Conservation (phyloP, 345 rosid species). For the Pistacia integerrima region DNA sequence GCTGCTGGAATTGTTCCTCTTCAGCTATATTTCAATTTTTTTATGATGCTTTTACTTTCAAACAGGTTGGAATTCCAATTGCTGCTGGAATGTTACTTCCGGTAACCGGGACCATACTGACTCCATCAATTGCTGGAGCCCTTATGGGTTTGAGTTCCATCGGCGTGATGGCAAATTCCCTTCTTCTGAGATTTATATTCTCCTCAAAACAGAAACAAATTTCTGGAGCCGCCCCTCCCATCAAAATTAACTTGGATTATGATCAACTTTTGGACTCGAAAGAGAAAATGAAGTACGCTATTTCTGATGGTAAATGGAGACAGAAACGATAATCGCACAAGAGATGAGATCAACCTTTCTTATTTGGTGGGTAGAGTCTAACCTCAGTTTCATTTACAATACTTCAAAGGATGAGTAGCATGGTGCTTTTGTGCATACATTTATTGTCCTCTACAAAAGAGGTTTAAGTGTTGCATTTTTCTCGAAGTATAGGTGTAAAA, state of each 20-base stretch:
- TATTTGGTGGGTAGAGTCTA: neutral
- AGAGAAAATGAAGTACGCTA: conserved; percentile 24
- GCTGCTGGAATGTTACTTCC: conserved; percentile 94
- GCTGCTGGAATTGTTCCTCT: neutral
- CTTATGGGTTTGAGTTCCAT: conserved; percentile 97
- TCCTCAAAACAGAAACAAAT: conserved; percentile 41
- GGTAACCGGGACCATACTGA: conserved; percentile 77
- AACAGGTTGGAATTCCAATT: conserved; percentile 84
- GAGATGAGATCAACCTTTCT: neutral
- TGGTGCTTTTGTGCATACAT: too few species aligned
- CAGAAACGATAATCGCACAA: neutral
- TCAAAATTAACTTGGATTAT: conserved; percentile 8
- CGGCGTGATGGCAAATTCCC: conserved; percentile 90
- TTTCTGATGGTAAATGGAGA: conserved; percentile 14
- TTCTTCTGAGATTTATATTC: conserved; percentile 70
- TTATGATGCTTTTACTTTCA: neutral
- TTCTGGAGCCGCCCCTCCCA: conserved; percentile 16
- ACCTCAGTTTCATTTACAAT: too few species aligned
- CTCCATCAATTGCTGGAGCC: conserved; percentile 96
- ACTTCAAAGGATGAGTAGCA: too few species aligned
- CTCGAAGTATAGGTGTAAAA: too few species aligned
- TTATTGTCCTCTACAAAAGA: too few species aligned
- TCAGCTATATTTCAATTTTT: neutral
- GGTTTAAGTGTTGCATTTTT: too few species aligned
- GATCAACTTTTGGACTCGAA: conserved; percentile 31